A percentile compares a stretch with the other conserved stretches of the same genome.
These are phyloP conservation scores for Boletus sp. DNA, from an alignment of 1,284 basidiomycete genomes.

Conservation along the genomic window DNA sequence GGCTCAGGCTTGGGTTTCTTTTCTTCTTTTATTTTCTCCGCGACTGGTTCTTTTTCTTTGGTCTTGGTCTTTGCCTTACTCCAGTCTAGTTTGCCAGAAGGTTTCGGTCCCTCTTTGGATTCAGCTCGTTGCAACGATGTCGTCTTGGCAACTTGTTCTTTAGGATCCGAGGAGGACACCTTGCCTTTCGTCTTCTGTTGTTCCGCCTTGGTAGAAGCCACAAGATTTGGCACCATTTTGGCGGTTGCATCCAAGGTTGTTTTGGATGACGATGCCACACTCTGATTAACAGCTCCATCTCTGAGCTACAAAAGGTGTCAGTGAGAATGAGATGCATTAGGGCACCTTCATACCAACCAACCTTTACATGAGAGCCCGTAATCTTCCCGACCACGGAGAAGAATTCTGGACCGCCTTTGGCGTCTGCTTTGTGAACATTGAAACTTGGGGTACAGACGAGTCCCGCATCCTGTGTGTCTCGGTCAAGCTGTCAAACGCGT, in stretches of 20 bases:
- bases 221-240: slow-evolving; percentile 7
- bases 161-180: slow-evolving; percentile 12
- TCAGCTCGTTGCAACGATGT: slow-evolving; percentile 12
- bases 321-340: neutral
- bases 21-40: slow-evolving; percentile 25
- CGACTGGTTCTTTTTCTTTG: slow-evolving; percentile 27
- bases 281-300: neutral
- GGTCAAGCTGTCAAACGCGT: neutral
- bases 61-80: slow-evolving; percentile 49
- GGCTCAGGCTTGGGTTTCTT: slow-evolving; percentile 23
- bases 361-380: slow-evolving; percentile 49
- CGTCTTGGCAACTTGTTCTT: slow-evolving; percentile 8
- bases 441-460: slow-evolving; percentile 51
- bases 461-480: slow-evolving; percentile 51
- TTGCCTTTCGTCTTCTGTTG: slow-evolving; percentile 23
- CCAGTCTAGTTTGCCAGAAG: slow-evolving; percentile 58
- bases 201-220: slow-evolving; percentile 8
- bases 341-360: slow-evolving; percentile 20
- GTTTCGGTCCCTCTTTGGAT: slow-evolving; percentile 39
- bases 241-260: slow-evolving; percentile 24
- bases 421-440: slow-evolving; percentile 48
- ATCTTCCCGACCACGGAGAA: slow-evolving; percentile 50
- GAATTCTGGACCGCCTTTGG: slow-evolving; percentile 40
- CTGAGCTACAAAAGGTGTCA: slow-evolving; percentile 16
- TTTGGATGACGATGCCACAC: slow-evolving; percentile 31